Evolutionary conservation across 495 filamentous ascomycete species (phyloP), one percentile per base, ranked within the genome.

Genomic region (Trichoderma gamsii): DNA sequence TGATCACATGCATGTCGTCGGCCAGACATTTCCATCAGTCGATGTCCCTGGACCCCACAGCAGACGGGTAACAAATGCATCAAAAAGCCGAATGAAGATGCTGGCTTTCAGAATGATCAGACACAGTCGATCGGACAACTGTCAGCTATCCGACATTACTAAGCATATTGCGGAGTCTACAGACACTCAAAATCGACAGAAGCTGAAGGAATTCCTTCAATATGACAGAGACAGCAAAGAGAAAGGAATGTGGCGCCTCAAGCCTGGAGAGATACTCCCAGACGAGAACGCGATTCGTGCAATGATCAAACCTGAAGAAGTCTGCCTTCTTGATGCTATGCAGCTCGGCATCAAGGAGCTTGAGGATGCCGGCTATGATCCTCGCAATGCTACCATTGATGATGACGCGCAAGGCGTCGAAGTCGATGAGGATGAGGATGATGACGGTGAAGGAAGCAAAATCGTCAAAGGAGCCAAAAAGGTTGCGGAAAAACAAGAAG

Each of bases 31-130:
- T 71, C 95, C 95, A 13, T 91, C 90, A 0, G 86, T 93, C 38
- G 93, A 97, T 70, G 89, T 99, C 8, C 96, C 96, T 44, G 92
- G 92, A 2, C 92, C 92, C 2, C 92, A 97, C 78, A 95, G 93
- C 3, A 86, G 95, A 63, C 93, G 92, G 73, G 93, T 98, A 27
- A 98, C 96, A 0, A 97, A 93, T 43, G 92, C 94, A 9, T 86
- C 90, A 25, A 98, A 98, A 80, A 96, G 93, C 74, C 89, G 95
- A 18, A 86, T 99, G 78, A 96, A 93, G 79, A 97, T 97, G 91
- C 84, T 98, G 27, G 88, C 93, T 0, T 97, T 90, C 73, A 88
- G 95, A 32, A 86, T 97, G 66, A 84, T 94, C 71, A 88, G 88
- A 67, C 65, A 66, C 43, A 66, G 65, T 23, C 90, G 91, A 72